These are phyloP conservation scores for Nitzschia sp. DNA, from an alignment of 108 stramenopile genomes.

Conservation along the genomic window DNA sequence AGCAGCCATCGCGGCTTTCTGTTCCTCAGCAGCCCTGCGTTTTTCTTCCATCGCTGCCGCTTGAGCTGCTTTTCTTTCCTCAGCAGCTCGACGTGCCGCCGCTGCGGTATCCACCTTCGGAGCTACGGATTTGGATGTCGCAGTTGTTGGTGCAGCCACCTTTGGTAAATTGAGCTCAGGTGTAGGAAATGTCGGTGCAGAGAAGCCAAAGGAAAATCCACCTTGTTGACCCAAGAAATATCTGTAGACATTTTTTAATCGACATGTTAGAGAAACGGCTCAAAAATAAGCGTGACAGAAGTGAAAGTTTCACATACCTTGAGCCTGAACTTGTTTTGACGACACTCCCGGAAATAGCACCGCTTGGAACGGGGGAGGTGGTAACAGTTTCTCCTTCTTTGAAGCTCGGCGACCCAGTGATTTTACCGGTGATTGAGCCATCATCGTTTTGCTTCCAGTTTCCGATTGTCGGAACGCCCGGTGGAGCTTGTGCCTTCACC, in stretches of 20 bases:
- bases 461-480: constrained; percentile 66
- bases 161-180: neutral
- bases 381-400: constrained; percentile 67
- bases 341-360: constrained; percentile 46
- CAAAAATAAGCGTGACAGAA: neutral
- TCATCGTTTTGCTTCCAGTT: constrained; percentile 66
- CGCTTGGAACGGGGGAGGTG: constrained; percentile 49
- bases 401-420: constrained; percentile 73
- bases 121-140: neutral
- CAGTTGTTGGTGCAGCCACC: neutral
- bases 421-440: constrained; percentile 65
- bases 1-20: constrained; percentile 16
- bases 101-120: constrained; percentile 5
- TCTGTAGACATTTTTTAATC: no score
- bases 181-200: neutral
- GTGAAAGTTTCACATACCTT: constrained; percentile 30
- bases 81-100: neutral
- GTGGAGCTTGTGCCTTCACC: constrained; percentile 60
- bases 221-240: constrained; percentile 28
- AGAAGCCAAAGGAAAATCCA: neutral
- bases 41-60: constrained; percentile 4
- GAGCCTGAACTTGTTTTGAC: constrained; percentile 71
- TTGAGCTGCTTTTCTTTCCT: constrained; percentile 14
- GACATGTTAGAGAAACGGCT: no score
- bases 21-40: constrained; percentile 17